These are phyloP conservation scores for Sugiyamaella novakii DNA, from an alignment of 1,139 yeast species.

Conservation along the genomic window DNA sequence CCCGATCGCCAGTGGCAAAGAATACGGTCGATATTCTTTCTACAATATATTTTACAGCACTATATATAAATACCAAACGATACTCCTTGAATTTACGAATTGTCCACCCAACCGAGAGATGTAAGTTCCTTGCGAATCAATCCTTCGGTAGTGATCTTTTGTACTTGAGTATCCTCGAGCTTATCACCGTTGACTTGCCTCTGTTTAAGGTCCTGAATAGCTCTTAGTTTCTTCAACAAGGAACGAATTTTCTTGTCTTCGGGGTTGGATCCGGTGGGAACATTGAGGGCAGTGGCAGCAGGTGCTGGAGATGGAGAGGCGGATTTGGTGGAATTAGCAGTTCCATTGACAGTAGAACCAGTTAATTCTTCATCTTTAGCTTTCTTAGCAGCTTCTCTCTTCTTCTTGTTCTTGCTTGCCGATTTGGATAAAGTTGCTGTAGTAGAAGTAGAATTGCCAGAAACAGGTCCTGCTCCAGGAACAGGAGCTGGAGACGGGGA, in stretches of 20 bases:
- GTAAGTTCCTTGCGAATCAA: slow-evolving; percentile 73
- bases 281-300: slow-evolving; percentile 18
- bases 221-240: slow-evolving; percentile 86
- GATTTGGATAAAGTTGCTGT: slow-evolving; percentile 51
- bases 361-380: slow-evolving; percentile 42
- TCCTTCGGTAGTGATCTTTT: slow-evolving; percentile 85
- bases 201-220: slow-evolving; percentile 85
- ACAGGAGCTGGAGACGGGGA: slow-evolving; percentile 40
- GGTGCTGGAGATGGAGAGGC: slow-evolving; percentile 34
- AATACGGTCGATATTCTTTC: no score
- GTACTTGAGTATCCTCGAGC: slow-evolving; percentile 88
- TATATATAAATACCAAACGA: slow-evolving; percentile 13
- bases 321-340: slow-evolving; percentile 6
- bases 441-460: slow-evolving; percentile 43
- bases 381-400: slow-evolving; percentile 66
- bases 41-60: slow-evolving; percentile 17
- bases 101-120: slow-evolving; percentile 67
- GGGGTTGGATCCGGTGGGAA: slow-evolving; percentile 39
- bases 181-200: slow-evolving; percentile 83
- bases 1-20: slow-evolving; percentile 18
- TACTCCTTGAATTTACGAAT: slow-evolving; percentile 3
- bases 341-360: slow-evolving; percentile 24
- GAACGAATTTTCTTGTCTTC: slow-evolving; percentile 94
- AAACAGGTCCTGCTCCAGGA: slow-evolving; percentile 45
- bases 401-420: slow-evolving; percentile 75